phyloP scores from a whole-genome alignment of 257 asterid genomes.

The Scutellaria baicalensis region DNA sequence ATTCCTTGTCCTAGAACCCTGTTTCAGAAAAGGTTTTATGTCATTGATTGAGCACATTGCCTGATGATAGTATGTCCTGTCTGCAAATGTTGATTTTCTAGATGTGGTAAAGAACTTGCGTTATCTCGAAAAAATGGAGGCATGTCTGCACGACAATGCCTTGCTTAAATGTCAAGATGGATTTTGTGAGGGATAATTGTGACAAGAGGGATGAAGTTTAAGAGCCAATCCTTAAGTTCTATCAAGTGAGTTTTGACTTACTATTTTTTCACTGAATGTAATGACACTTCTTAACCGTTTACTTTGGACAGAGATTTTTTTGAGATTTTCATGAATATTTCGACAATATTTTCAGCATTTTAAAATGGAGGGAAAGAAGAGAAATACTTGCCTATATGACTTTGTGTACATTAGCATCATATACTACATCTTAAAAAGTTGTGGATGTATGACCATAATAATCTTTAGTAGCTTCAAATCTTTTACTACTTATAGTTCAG shows the following conservation, averaged over 20 bases:
- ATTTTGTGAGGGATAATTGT: neutral
- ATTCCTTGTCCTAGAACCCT: neutral
- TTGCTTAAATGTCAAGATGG: conserved; percentile 14
- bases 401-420: too few species aligned
- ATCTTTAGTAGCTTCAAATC: too few species aligned
- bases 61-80: conserved; percentile 12
- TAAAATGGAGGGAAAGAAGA: too few species aligned
- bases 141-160: conserved; percentile 11
- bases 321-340: too few species aligned
- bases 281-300: too few species aligned
- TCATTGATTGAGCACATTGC: conserved; percentile 16
- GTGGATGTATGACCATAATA: too few species aligned
- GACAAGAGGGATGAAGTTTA: neutral
- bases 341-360: too few species aligned
- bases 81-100: conserved; percentile 12
- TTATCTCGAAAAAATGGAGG: conserved; percentile 24
- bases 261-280: too few species aligned
- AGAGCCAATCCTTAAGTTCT: conserved; percentile 11
- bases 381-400: too few species aligned
- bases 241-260: neutral
- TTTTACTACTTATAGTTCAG: too few species aligned
- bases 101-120: conserved; percentile 13
- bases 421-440: too few species aligned
- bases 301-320: too few species aligned
- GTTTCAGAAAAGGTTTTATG: neutral